Evolutionary conservation across 148 eudicot species (phyloP), one percentile per base, ranked within the genome.

Genomic region (Persicaria tinctoria): DNA sequence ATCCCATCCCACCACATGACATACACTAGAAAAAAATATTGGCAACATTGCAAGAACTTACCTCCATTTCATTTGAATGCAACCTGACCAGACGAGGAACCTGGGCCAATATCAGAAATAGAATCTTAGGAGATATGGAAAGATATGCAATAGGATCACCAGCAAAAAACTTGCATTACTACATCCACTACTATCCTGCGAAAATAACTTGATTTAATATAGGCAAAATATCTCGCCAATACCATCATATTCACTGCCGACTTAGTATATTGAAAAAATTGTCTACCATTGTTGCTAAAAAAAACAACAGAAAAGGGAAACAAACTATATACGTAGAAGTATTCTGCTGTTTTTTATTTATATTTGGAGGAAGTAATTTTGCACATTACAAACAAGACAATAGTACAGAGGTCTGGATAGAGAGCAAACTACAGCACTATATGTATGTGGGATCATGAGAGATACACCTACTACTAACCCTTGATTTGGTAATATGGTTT

Each of bases 61-160:
- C 98, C 98, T 94, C 98, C 97, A 94, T 86, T 74, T 92, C 97
- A 82, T 84, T 75, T 68, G 98, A 90, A 90, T 94, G 97, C 97
- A 94, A 87, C 76, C 98, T 90, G 54, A 90, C 96, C 75, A 94
- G 87, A 48, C 96, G 96, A 84, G 98, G 96, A 75, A 94, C 90
- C 98, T 94, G 83, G 18, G 41, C 49, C 51, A 73, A 79, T 16
- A 72, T 27, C 1, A 53, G 56, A 51, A 60, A n/a, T 63, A 75
- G 16, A 18, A 20, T 66, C 38, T 41, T 44, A 66, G 38, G 47
- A 51, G 32, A 66, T n/a, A 46, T 63, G 53, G 3, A 46, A 46
- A 54, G 47, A 13, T 4, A 45, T 46, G 38, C 18, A 41, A 16
- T 20, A 46, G 46, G 45, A 14, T 55, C 17, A 32, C 23, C 38